These are phyloP conservation scores for Dorcoceras hygrometricum DNA, from an alignment of 257 asterid species.

Conservation along the genomic window DNA sequence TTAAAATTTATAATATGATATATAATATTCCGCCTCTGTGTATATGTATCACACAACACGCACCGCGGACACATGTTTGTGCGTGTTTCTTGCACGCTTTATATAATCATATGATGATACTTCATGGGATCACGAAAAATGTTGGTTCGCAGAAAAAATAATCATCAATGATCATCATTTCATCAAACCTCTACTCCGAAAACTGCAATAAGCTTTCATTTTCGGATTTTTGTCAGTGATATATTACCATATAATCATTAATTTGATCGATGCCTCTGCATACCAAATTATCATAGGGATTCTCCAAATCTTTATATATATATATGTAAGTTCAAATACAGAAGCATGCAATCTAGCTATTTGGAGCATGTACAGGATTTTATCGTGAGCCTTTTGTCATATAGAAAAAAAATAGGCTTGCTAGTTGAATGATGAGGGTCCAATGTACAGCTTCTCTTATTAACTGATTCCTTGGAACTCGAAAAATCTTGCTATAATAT, in stretches of 20 bases:
- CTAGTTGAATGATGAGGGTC: background rate
- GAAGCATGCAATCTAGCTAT: background rate
- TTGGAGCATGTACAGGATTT: too few species aligned
- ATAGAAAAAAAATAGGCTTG: background rate
- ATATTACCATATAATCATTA: background rate
- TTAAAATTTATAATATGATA: slow-evolving; percentile 13
- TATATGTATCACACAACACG: background rate
- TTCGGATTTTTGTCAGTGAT: background rate
- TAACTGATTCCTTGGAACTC: background rate
- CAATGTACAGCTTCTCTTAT: background rate
- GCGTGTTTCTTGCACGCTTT: background rate
- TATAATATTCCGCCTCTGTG: too few species aligned
- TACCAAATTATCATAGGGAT: background rate
- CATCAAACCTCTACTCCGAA: background rate
- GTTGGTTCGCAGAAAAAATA: background rate
- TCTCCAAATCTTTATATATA: background rate
- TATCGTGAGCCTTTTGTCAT: background rate
- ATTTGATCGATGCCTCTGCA: background rate
- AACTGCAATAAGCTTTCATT: background rate
- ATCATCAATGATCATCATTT: background rate
- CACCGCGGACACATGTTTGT: background rate
- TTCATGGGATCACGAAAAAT: background rate
- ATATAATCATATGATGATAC: background rate
- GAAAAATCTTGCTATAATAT: background rate
- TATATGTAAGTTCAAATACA: background rate